Evolutionary conservation across 2,329 filamentous ascomycete species (phyloP).

Genomic region (Colletotrichum sidae): DNA sequence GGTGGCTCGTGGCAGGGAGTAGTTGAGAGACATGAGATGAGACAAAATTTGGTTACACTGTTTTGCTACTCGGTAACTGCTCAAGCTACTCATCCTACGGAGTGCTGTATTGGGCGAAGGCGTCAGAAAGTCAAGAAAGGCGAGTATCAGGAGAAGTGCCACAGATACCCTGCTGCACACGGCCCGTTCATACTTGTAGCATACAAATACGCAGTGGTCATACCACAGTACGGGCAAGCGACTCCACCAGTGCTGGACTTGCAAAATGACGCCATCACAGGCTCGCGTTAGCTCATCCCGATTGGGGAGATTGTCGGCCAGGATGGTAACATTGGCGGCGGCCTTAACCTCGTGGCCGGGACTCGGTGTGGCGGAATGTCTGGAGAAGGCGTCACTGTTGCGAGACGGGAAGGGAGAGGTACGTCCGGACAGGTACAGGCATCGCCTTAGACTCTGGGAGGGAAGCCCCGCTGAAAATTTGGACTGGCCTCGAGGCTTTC

Average conservation of each 20-base stretch:
- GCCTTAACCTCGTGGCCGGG: constrained; percentile 35
- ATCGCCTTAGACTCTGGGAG: background rate
- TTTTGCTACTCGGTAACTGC: too few species aligned
- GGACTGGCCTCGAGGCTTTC: background rate
- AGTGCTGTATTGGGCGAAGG: background rate
- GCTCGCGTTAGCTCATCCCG: constrained; percentile 36
- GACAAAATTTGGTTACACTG: too few species aligned
- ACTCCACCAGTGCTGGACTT: background rate
- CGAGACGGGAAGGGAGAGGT: constrained; percentile 11
- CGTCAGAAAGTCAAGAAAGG: background rate
- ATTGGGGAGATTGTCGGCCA: constrained; percentile 36
- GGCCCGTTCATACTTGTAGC: too few species aligned
- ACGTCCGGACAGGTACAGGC: constrained; percentile 23
- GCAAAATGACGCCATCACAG: constrained; percentile 34
- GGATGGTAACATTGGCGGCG: constrained; percentile 33
- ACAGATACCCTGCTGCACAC: too few species aligned
- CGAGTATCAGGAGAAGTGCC: background rate
- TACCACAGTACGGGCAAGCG: too few species aligned
- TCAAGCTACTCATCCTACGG: too few species aligned
- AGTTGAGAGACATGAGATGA: too few species aligned
- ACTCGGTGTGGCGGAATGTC: constrained; percentile 21
- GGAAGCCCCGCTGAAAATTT: background rate
- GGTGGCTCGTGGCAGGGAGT: too few species aligned
- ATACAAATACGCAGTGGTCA: too few species aligned
- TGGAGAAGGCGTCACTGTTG: constrained; percentile 8